A percentile compares a stretch with the other conserved stretches of the same genome.
Evolutionary conservation across 441 rosid genomes (phyloP).

Genomic region (Gossypium aridum): DNA sequence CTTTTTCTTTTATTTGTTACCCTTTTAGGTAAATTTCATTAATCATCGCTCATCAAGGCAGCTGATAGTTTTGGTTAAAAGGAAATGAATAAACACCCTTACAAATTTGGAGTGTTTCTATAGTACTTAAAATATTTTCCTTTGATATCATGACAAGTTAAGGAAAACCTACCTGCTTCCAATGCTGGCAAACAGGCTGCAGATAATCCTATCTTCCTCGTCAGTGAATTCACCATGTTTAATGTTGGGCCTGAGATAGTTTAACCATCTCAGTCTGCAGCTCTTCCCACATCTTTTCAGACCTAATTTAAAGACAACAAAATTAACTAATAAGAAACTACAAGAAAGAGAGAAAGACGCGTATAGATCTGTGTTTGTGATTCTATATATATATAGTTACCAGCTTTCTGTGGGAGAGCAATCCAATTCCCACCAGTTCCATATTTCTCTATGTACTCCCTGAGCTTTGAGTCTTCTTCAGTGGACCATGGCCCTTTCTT

Average conservation of each 20-base stretch:
- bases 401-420: slow-evolving; percentile 64
- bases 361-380: not conserved
- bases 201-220: slow-evolving; percentile 56
- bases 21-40: slow-evolving; percentile 9
- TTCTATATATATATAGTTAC: slow-evolving; percentile 18
- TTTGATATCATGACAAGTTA: not conserved
- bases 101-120: not conserved
- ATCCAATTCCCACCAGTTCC: slow-evolving; percentile 68
- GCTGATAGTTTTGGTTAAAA: not conserved
- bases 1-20: slow-evolving; percentile 6
- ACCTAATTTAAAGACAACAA: slow-evolving; percentile 26
- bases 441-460: slow-evolving; percentile 47
- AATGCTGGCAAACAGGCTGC: slow-evolving; percentile 49
- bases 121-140: no score
- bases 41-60: slow-evolving; percentile 1
- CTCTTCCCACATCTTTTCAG: slow-evolving; percentile 75
- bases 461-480: slow-evolving; percentile 61
- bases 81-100: not conserved
- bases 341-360: not conserved
- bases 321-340: not conserved
- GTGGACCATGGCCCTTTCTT: slow-evolving; percentile 74
- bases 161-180: slow-evolving; percentile 70
- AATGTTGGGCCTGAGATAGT: slow-evolving; percentile 69
- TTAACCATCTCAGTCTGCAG: slow-evolving; percentile 71
- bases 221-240: slow-evolving; percentile 70